Evolutionary conservation across 1,284 basidiomycete genomes (phyloP).

Genomic region (Tylopilus sp.): DNA sequence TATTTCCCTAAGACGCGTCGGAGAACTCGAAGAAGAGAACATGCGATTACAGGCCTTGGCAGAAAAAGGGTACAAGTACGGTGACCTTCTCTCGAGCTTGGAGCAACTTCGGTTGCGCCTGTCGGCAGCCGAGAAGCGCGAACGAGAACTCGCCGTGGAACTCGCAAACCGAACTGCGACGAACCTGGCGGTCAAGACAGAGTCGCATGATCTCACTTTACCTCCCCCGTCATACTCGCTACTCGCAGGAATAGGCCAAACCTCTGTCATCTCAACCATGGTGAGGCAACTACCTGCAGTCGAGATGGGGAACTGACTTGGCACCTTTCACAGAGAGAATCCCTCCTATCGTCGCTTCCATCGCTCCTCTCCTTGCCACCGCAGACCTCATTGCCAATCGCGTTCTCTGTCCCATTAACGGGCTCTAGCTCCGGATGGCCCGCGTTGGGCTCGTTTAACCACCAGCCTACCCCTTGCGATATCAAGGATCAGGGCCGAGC

Average conservation of each 20-base stretch:
- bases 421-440: constrained; percentile 37
- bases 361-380: constrained; percentile 65
- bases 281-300: constrained; percentile 39
- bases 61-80: constrained; percentile 35
- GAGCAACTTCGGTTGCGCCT: constrained; percentile 64
- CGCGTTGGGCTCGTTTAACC: constrained; percentile 47
- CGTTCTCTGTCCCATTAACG: constrained; percentile 51
- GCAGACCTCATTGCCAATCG: constrained; percentile 48
- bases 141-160: constrained; percentile 58
- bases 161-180: constrained; percentile 42
- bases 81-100: constrained; percentile 53
- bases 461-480: constrained; percentile 50
- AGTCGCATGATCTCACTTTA: constrained; percentile 45
- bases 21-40: constrained; percentile 74
- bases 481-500: constrained; percentile 58
- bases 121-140: constrained; percentile 60
- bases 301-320: constrained; percentile 22
- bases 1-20: constrained; percentile 32
- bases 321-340: constrained; percentile 41
- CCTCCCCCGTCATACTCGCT: constrained; percentile 41
- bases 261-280: constrained; percentile 66
- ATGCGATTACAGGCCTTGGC: constrained; percentile 59
- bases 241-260: constrained; percentile 43
- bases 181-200: constrained; percentile 49
- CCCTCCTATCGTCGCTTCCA: constrained; percentile 68